These are phyloP conservation scores for Handroanthus guayacan DNA, from an alignment of 257 asterid species.

Conservation along the genomic window DNA sequence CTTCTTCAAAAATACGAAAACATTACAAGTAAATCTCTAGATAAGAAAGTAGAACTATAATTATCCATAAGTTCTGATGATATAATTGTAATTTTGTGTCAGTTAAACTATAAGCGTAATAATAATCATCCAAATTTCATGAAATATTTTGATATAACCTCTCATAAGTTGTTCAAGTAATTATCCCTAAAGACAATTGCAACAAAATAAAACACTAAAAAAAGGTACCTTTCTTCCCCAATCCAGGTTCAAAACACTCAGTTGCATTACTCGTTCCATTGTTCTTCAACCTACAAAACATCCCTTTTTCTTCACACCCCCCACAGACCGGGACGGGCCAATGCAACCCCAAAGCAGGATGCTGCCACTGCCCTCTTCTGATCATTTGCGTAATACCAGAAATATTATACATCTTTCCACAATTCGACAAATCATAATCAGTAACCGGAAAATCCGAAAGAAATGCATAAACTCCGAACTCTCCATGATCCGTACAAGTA, in stretches of 20 bases:
- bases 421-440: constrained; percentile 43
- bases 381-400: constrained; percentile 49
- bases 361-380: constrained; percentile 24
- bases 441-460: constrained; percentile 40
- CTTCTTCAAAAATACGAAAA: too few relatives aligned
- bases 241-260: constrained; percentile 47
- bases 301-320: constrained; percentile 57
- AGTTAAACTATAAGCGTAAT: too few relatives aligned
- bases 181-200: background rate
- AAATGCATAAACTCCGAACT: constrained; percentile 44
- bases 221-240: constrained; percentile 36
- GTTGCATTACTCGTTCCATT: constrained; percentile 47
- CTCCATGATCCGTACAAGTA: constrained; percentile 50
- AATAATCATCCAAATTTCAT: too few relatives aligned
- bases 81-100: too few relatives aligned
- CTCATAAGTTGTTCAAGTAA: background rate
- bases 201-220: background rate
- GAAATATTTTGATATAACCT: too few relatives aligned
- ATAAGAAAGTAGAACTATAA: too few relatives aligned
- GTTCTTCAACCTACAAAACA: constrained; percentile 53
- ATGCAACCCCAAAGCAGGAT: constrained; percentile 35
- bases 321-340: constrained; percentile 67
- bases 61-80: too few relatives aligned
- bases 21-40: too few relatives aligned
- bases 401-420: constrained; percentile 64